These are phyloP conservation scores for Podila minutissima DNA, from an alignment of 192 early-diverging fungal genomes.

Conservation along the genomic window DNA sequence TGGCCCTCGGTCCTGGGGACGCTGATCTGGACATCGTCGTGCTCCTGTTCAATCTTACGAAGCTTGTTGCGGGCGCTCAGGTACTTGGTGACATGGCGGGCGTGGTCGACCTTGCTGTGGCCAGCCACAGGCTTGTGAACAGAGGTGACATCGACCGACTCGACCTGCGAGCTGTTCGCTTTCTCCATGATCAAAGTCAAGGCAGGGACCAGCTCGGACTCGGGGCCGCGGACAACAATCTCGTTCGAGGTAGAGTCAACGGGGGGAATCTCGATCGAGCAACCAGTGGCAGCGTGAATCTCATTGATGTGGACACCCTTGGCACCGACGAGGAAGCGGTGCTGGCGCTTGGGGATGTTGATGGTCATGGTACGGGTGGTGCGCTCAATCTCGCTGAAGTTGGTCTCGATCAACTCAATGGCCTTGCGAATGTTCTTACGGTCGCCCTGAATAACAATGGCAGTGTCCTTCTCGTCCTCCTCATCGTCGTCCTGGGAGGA, in stretches of 20 bases:
- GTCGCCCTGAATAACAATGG: conserved; percentile 84
- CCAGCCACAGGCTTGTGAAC: conserved; percentile 61
- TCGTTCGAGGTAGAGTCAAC: conserved; percentile 74
- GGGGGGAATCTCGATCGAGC: conserved; percentile 85
- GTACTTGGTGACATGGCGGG: conserved; percentile 76
- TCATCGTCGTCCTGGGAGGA: conserved; percentile 54
- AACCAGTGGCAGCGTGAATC: conserved; percentile 88
- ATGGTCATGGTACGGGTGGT: conserved; percentile 73
- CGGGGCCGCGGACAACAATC: conserved; percentile 85
- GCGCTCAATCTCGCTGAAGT: conserved; percentile 70
- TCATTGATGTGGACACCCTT: conserved; percentile 83
- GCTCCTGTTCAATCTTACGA: conserved; percentile 81
- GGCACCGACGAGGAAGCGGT: conserved; percentile 89
- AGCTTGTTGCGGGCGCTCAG: conserved; percentile 76
- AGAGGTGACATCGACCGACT: conserved; percentile 72
- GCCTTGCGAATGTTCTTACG: conserved; percentile 74
- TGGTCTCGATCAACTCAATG: conserved; percentile 65
- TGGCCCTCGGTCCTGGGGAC: conserved; percentile 60
- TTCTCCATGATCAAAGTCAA: conserved; percentile 84
- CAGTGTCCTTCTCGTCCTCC: conserved; percentile 40
- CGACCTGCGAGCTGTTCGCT: conserved; percentile 79
- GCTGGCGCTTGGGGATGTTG: conserved; percentile 89
- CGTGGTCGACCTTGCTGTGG: conserved; percentile 64
- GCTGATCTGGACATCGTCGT: conserved; percentile 64
- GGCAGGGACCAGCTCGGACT: conserved; percentile 73